Evolutionary conservation across 2,329 filamentous ascomycete species (phyloP), one percentile per base, ranked within the genome.

Genomic region (Phaeoacremonium minimum): DNA sequence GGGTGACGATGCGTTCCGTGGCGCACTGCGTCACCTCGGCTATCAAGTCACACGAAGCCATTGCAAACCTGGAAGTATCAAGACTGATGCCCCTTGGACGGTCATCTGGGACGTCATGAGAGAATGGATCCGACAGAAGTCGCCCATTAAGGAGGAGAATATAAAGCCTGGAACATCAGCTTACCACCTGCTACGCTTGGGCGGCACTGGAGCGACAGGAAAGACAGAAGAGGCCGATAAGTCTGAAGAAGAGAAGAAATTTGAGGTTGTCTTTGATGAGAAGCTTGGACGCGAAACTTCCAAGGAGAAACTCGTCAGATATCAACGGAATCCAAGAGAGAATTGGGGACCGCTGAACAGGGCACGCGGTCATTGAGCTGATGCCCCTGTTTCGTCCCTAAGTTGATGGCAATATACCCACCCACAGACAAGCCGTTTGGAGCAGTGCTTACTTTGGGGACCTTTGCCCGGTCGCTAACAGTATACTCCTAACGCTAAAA

Each of bases 41-140:
- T 97, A 95, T 56, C 74, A 76, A 31, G 85, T 85, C 4, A 87
- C 87, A 1, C 80, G 91, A 51, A 95, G 87, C 49, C 93, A 98
- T 60, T 88, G 88, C 50, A 88, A 89, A 47, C 76, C 87, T 0
- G 91, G 90, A 17, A 93, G 87, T 52, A 81, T 97, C 61, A 95
- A 94, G 66, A 97, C 93, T 0, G 81, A 97, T 60, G 93, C 93
- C 12, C 87, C 90, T 0, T 98, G 89, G 89, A 71, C 71, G 5
- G 81, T 87, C 0, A 76, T 98, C 32, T 97, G 93, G 90, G 85
- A 94, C 56, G 69, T 97, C 18, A 93, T 97, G 79, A 76, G 87
- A 17, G 89, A 95, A 61, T 98, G 89, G 88, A 78, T 86, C 12
- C 77, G 83, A 16, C 88, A 95, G 55, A 85, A 83, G 51, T 73